Evolutionary conservation across 805 yeast species (phyloP), one percentile per base, ranked within the genome.

Genomic region (Phaffomyces opuntiae): DNA sequence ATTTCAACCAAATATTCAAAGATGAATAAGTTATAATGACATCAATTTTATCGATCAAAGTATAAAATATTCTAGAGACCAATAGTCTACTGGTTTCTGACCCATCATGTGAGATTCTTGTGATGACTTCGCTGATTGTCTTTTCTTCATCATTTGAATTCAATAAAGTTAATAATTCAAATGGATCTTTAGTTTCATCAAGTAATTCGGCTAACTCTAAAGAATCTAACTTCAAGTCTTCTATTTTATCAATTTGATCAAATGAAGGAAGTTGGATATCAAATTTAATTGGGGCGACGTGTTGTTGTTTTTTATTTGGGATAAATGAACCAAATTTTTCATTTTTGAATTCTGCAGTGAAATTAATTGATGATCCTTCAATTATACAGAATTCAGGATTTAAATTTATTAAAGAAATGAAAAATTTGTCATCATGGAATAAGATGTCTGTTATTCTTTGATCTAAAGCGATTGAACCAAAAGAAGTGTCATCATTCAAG

Each of bases 1-100:
- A 87, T 62, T 86, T 85, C 43, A 90, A 69, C 96, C 97, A 91
- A 11, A 67, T 56, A 39, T 72, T 65, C 47, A 65, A 64, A 39
- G 63, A 59, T 7, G 80, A 69, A 39, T 75, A 66, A 27, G 66
- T 60, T 21, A 77, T 75, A 17, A 67, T 57, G 24, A 69, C 14
- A 35, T 38, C 33, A 5, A 41, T 25, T 33, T 68, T 35, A 17
- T 17, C 37, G 9, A 17, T 35, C 19, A 35, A 35, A 5, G 19
- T 19, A 14, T 35, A 17, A 11, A 35, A 35, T 9, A 35, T 35
- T 11, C 21, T 35, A 13, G 34, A 32, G 5, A n/a, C 34, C 8
- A 32, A n/a, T 32, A 32, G 13, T 13, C 16, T 32, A 32, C 5
- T 34, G 24, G 6, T 34, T n/a, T 34, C 36, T n/a, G 24, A n/a